Base-by-base conservation (phyloP, 225 moss, liverwort and hornwort genomes). In the Physcomitrellopsis africana region DNA sequence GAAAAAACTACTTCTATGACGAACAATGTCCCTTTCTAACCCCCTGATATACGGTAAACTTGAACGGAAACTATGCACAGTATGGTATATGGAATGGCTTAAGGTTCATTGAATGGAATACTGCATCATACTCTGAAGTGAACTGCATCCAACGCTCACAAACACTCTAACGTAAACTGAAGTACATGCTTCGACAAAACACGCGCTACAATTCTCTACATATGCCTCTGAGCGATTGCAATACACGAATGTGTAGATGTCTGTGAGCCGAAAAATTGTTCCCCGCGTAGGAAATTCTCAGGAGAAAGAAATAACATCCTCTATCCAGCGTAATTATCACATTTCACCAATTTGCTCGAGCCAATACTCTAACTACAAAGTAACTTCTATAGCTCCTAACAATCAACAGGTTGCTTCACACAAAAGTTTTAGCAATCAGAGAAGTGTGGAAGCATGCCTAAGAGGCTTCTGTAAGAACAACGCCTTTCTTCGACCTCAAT, bases 291-390 rank as follows among this genome's bases (percentile, higher is more conserved):
- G 45, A 64, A 68, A 43, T 32, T 27, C 17, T 55, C n/a, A 47
- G n/a, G 74, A 47, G 63, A 19, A 61, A 12, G 45, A 6, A 13
- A 19, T 27, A 17, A 27, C 65, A 60, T 23, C 10, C 47, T 41
- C 70, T 51, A 49, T 58, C 14, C 22, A 53, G 60, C 43, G 44
- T 55, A 9, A 56, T 69, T 27, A 69, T 29, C 27, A 37, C 32
- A 37, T 2, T 37, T 37, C 32, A 74, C 46, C 65, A 60, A 45
- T 59, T 53, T 52, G 60, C 70, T 60, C 61, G 74, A 78, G 69
- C 46, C 45, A 64, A 76, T 58, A 24, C 19, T 68, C 65, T 72
- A 59, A 63, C 32, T 37, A 37, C 47, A 65, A 60, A 51, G 63
- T 19, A 9, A 54, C 48, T 80, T 48, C 37, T 26, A 45, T 26